Evolutionary conservation across 2,329 filamentous ascomycete species (phyloP).

Genomic region (Penicillium vulpinum): DNA sequence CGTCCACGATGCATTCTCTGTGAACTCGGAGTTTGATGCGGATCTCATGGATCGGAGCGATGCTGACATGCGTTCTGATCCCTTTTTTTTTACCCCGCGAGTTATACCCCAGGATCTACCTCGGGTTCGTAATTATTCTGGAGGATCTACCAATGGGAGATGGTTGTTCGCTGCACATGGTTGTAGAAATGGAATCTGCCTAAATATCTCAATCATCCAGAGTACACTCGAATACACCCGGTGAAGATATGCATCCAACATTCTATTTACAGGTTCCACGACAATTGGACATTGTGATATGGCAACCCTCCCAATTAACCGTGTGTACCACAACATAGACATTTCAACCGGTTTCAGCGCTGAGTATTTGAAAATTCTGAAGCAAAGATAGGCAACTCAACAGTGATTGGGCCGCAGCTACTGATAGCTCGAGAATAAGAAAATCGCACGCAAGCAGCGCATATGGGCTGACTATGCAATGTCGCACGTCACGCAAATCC

Average conservation of each 20-base stretch:
- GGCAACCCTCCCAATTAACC: background rate
- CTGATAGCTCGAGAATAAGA: conserved; percentile 6
- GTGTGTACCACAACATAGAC: background rate
- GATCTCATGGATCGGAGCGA: background rate
- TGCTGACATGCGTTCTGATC: background rate
- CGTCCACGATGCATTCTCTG: background rate
- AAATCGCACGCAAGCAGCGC: conserved; percentile 7
- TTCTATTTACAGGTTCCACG: background rate
- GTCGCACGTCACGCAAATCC: conserved; percentile 18
- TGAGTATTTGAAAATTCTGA: background rate
- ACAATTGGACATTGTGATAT: background rate
- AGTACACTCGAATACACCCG: background rate
- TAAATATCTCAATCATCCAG: background rate
- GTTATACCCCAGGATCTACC: conserved; percentile 4
- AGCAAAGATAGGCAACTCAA: background rate
- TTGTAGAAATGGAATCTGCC: background rate
- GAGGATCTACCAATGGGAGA: background rate
- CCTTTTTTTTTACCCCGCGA: conserved; percentile 6
- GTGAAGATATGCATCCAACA: background rate
- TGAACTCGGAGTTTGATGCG: conserved; percentile 1
- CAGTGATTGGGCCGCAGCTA: background rate
- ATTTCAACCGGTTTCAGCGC: conserved; percentile 7
- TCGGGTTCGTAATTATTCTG: background rate
- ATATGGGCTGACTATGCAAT: conserved; percentile 13
- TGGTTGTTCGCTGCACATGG: background rate